Percentiles rank a stretch among this genome's conserved stretches.
These are phyloP conservation scores for Naganishia antarctica DNA, from an alignment of 768 basidiomycete genomes.

Conservation along the genomic window DNA sequence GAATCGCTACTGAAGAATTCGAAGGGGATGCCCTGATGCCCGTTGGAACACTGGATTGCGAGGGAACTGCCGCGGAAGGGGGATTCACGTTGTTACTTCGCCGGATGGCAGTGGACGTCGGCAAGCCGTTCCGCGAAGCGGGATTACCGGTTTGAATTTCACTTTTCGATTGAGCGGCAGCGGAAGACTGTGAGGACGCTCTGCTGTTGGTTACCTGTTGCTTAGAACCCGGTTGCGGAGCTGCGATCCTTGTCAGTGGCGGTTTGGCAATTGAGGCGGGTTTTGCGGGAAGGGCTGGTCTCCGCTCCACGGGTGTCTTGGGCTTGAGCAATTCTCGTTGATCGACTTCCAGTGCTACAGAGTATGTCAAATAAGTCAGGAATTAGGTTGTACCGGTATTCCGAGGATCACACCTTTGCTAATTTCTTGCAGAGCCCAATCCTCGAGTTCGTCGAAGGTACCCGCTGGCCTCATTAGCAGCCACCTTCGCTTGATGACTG, in stretches of 20 bases:
- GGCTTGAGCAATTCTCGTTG: neutral
- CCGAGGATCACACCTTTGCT: constrained; percentile 60
- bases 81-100: too few relatives aligned
- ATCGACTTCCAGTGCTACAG: neutral
- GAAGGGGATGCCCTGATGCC: too few relatives aligned
- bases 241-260: neutral
- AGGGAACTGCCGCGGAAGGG: too few relatives aligned
- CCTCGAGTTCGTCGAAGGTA: constrained; percentile 78
- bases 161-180: too few relatives aligned
- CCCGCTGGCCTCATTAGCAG: constrained; percentile 64
- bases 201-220: too few relatives aligned
- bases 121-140: too few relatives aligned
- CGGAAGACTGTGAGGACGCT: too few relatives aligned
- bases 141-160: too few relatives aligned
- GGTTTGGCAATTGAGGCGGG: neutral
- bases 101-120: too few relatives aligned
- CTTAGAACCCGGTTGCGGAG: neutral
- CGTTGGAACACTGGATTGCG: too few relatives aligned
- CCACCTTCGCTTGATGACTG: constrained; percentile 77
- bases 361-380: neutral
- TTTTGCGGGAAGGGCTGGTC: neutral
- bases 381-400: neutral
- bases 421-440: constrained; percentile 85
- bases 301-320: too few relatives aligned
- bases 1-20: too few relatives aligned